Percentiles rank a stretch among this genome's conserved stretches.
phyloP scores from a whole-genome alignment of 2,329 filamentous ascomycete genomes.

The Colletotrichum sp. region DNA sequence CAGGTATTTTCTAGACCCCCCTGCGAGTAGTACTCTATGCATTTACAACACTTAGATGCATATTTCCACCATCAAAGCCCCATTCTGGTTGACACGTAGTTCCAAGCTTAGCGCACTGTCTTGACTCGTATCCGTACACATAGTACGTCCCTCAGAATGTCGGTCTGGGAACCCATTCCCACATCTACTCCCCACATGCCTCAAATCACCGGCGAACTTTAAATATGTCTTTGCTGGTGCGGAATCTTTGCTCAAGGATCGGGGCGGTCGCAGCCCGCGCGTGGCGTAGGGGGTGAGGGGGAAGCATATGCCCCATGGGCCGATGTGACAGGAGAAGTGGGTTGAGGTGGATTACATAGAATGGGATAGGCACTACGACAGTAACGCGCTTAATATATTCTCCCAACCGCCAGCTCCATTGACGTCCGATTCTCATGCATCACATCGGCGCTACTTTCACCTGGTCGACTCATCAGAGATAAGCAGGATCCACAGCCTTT shows the following conservation, averaged over 20 bases:
- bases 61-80: neutral
- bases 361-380: neutral
- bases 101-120: neutral
- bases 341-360: neutral
- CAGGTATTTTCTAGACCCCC: no score
- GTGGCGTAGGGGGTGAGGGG: neutral
- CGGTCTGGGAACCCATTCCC: neutral
- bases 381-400: neutral
- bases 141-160: neutral
- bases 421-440: neutral
- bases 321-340: neutral
- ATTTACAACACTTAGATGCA: neutral
- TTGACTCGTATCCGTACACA: neutral
- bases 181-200: neutral
- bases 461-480: neutral
- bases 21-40: neutral
- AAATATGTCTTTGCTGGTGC: neutral
- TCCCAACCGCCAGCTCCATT: neutral
- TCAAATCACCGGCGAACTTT: neutral
- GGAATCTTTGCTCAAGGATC: neutral
- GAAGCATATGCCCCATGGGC: neutral
- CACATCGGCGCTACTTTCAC: neutral
- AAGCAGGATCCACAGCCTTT: neutral
- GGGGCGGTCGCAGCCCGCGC: neutral
- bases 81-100: neutral